phyloP scores from a whole-genome alignment of 345 rosid species.

The Lagerstroemia speciosa region DNA sequence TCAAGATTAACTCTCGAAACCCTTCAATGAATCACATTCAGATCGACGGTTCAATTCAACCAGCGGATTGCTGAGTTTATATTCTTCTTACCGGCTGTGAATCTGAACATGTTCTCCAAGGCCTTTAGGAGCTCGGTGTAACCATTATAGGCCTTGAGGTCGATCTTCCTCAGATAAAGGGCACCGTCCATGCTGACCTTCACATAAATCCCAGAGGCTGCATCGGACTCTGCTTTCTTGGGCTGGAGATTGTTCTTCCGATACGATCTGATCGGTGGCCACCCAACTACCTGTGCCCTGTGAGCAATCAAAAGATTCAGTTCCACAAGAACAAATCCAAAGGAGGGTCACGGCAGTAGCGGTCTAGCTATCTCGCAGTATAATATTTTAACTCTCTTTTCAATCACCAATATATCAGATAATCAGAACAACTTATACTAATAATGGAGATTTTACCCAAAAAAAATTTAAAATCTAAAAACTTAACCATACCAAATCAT shows the following conservation, averaged over 20 bases:
- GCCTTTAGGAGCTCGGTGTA: conserved; percentile 52
- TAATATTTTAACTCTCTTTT: too few relatives aligned
- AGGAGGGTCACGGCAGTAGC: too few relatives aligned
- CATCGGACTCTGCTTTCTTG: conserved; percentile 37
- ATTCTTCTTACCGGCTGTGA: conserved; percentile 35
- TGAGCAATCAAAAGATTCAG: not conserved
- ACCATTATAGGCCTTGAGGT: conserved; percentile 46
- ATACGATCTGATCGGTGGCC: conserved; percentile 45
- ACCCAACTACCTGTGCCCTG: conserved; percentile 41
- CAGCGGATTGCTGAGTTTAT: not conserved
- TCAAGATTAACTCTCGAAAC: conserved; percentile 9
- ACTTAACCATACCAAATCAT: too few relatives aligned
- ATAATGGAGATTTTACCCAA: too few relatives aligned
- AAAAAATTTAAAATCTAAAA: too few relatives aligned
- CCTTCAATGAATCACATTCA: too few relatives aligned
- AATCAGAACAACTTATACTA: too few relatives aligned
- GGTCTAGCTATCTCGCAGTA: too few relatives aligned
- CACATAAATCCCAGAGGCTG: conserved; percentile 42
- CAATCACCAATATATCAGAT: too few relatives aligned
- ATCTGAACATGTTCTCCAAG: conserved; percentile 62
- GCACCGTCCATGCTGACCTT: conserved; percentile 93
- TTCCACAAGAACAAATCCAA: not conserved
- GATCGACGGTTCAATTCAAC: not conserved
- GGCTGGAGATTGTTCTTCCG: conserved; percentile 29
- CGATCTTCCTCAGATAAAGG: conserved; percentile 69